These are phyloP conservation scores for Zygoascus tannicola DNA, from an alignment of 805 yeast species.

Conservation along the genomic window DNA sequence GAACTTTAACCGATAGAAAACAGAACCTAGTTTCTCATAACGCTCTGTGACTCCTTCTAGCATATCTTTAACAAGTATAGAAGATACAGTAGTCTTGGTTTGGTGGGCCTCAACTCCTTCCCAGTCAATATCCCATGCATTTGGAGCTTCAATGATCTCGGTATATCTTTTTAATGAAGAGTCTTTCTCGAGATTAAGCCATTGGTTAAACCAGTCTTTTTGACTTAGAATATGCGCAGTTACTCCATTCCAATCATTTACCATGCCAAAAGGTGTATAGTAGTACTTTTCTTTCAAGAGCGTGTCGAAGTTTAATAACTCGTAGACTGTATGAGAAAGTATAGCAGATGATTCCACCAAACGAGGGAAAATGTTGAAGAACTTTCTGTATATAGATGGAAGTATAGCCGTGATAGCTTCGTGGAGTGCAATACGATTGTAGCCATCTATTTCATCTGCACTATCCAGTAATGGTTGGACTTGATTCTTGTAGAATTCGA, in stretches of 20 bases:
- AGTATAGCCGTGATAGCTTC: slow-evolving; percentile 41
- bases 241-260: slow-evolving; percentile 37
- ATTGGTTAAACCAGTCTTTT: slow-evolving; percentile 31
- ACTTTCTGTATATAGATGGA: slow-evolving; percentile 38
- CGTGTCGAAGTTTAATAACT: slow-evolving; percentile 50
- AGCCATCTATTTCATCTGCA: slow-evolving; percentile 6
- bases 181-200: slow-evolving; percentile 47
- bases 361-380: slow-evolving; percentile 25
- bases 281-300: slow-evolving; percentile 36
- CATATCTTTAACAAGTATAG: slow-evolving; percentile 47
- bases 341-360: slow-evolving; percentile 34
- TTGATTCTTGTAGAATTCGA: slow-evolving; percentile 19
- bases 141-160: slow-evolving; percentile 39
- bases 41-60: slow-evolving; percentile 48
- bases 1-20: slow-evolving; percentile 47
- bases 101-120: slow-evolving; percentile 38
- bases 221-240: slow-evolving; percentile 22
- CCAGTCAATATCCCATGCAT: slow-evolving; percentile 50
- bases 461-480: slow-evolving; percentile 18
- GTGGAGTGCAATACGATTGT: slow-evolving; percentile 25
- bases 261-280: slow-evolving; percentile 34
- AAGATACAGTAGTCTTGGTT: slow-evolving; percentile 55
- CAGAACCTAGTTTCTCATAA: slow-evolving; percentile 35
- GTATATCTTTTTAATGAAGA: slow-evolving; percentile 38
- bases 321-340: slow-evolving; percentile 50